Conservation (phyloP, 2,329 filamentous ascomycete genomes). For the Calonectria pauciramosa region DNA sequence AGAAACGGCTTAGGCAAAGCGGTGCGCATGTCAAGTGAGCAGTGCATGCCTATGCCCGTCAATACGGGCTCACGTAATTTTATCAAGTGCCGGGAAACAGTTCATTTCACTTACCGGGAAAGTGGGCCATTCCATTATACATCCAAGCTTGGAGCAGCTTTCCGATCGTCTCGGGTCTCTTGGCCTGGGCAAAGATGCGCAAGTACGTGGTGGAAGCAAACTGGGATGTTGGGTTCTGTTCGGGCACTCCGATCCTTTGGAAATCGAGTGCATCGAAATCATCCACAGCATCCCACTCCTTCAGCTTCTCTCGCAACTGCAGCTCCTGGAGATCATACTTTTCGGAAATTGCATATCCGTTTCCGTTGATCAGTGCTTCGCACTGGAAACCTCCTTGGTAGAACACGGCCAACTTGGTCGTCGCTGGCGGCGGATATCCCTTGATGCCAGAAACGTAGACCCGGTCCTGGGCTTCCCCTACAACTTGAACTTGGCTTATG, state of each 20-base stretch:
- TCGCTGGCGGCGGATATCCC: slow-evolving; percentile 61
- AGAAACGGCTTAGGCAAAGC: background rate
- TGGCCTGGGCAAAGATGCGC: background rate
- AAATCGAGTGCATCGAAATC: background rate
- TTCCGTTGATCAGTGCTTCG: slow-evolving; percentile 42
- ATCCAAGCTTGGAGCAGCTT: background rate
- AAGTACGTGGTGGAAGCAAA: background rate
- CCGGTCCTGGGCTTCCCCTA: slow-evolving; percentile 51
- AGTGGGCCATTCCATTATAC: slow-evolving; percentile 1
- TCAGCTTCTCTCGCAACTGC: background rate
- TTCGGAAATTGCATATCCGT: background rate
- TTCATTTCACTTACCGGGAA: background rate
- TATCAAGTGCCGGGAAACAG: background rate
- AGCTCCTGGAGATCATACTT: background rate
- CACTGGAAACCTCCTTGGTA: slow-evolving; percentile 63
- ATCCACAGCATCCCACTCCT: background rate
- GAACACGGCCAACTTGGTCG: slow-evolving; percentile 66
- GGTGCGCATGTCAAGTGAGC: background rate
- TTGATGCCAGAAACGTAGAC: slow-evolving; percentile 57
- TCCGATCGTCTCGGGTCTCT: background rate
- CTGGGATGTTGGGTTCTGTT: background rate
- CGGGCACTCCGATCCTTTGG: background rate
- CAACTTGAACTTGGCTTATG: slow-evolving; percentile 53
- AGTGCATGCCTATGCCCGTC: background rate
- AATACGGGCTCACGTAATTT: background rate